A percentile compares a stretch with the other conserved stretches of the same genome.
phyloP scores from a whole-genome alignment of 495 filamentous ascomycete species.

The Penicillium atrosanguineum region DNA sequence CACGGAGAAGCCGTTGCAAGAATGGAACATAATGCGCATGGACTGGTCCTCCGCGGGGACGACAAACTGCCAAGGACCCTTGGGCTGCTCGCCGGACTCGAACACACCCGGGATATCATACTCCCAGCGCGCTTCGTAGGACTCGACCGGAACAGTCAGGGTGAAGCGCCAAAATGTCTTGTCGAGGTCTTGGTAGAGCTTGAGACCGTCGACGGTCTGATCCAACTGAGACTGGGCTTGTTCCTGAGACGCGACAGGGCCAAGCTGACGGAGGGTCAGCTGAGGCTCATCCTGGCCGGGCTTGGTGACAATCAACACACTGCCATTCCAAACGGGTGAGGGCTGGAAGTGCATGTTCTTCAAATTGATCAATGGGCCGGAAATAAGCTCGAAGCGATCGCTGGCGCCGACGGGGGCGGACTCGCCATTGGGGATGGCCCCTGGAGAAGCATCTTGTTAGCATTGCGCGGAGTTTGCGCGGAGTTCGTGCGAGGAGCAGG shows the following conservation, averaged over 20 bases:
- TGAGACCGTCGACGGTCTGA: conserved; percentile 49
- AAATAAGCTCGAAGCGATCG: conserved; percentile 49
- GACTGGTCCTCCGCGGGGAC: conserved; percentile 76
- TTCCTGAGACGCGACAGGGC: conserved; percentile 28
- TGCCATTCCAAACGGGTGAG: conserved; percentile 69
- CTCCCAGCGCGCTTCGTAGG: conserved; percentile 48
- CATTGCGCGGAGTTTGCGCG: not conserved
- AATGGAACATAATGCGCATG: conserved; percentile 95
- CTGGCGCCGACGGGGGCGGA: conserved; percentile 4
- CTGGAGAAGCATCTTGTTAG: conserved; percentile 1
- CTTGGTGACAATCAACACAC: conserved; percentile 74
- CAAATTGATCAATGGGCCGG: conserved; percentile 83
- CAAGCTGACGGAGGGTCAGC: conserved; percentile 47
- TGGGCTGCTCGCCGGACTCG: conserved; percentile 36
- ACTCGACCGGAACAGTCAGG: conserved; percentile 50
- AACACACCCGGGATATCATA: conserved; percentile 45
- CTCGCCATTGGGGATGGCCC: conserved; percentile 19
- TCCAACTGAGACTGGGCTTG: conserved; percentile 9
- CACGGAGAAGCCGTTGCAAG: conserved; percentile 94
- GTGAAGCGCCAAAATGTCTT: conserved; percentile 84
- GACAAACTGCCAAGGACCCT: conserved; percentile 56
- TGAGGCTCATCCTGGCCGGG: conserved; percentile 56
- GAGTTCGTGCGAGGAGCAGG: conserved; percentile 1
- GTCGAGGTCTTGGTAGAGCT: conserved; percentile 73
- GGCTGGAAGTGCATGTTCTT: conserved; percentile 68